Evolutionary conservation across 805 yeast species (phyloP), one percentile per base, ranked within the genome.

Genomic region (Metschnikowia hibisci): DNA sequence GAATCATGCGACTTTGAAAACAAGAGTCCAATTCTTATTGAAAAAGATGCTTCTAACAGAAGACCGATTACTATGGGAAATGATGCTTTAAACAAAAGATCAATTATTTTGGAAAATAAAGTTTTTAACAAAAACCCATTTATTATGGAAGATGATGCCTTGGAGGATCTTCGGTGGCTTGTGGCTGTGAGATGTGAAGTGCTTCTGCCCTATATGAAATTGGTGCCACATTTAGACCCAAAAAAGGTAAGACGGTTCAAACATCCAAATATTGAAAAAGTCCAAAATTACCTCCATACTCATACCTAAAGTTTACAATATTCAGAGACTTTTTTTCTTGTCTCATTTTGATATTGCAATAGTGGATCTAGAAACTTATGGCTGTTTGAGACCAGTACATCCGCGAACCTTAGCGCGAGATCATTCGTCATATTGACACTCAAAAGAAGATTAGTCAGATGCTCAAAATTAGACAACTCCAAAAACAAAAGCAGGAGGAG

Each of bases 401-500:
- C 39, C 31, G 39, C 25, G 39, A 18, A 13, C 27, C 12, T n/a
- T n/a, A 15, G 12, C 39, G 32, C 32, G 39, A 35, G 16, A 16
- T 35, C 32, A 26, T 14, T 13, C 25, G 23, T 6, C 6, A 9
- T 34, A 6, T 8, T 20, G 23, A 8, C 32, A n/a, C 18, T 18
- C 18, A 9, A 16, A 13, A 34, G 15, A 13, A 26, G n/a, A 8
- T 16, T 33, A 20, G 14, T 8, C 7, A 29, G 13, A 18, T 29
- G 62, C 51, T 57, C 22, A 56, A 54, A 46, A 49, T 57, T 33
- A 54, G 61, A 23, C 61, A 56, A 44, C 55, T 55, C 16, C 62
- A 55, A 45, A 56, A 56, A 40, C 54, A 54, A 26, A 48, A 46
- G 33, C 54, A 51, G 48, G 45, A 51, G 30, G 45, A 49, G 22